Base-by-base conservation (phyloP, 2,329 filamentous ascomycete species). In the Sporothrix inflata region DNA sequence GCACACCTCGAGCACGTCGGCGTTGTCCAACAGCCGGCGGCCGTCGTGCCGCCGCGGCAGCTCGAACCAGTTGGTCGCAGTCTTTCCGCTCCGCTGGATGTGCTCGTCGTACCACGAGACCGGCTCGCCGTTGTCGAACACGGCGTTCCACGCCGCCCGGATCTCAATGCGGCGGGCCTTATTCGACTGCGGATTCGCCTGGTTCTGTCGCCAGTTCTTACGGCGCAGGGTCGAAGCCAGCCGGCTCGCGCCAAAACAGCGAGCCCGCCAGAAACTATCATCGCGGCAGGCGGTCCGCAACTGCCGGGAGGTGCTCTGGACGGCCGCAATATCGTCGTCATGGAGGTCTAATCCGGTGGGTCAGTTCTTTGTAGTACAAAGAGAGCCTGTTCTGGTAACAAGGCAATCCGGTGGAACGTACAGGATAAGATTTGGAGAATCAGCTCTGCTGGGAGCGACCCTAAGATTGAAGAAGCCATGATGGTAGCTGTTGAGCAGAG, bases 101-200 rank as follows among this genome's bases (percentile, higher is more conserved):
- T 94, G 97, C 80, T 98, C 94, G 71, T 92, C 88, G 79, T 97
- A 97, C 91, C 94, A 98, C 66, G 92, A 89, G 24, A 94, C 85
- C 53, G 84, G 84, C 81, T 98, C 94, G 4, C 82, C 83, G 0
- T 51, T 51, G 24, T 90, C 88, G 75, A 91, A 94, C 0, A 88
- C 89, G 0, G 93, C 93, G 76, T 97, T 93, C 94, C 94, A 97
- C 16, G 63, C 34, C 30, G 66, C 34, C n/a, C 65, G 47, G 76
- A 93, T 93, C 4, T 90, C 90, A 78, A 92, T 84, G 72, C 93
- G 87, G 67, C 89, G 86, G 27, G 83, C 81, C 40, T n/a, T 40
- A 14, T 11, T 21, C 14, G 34, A 40, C 38, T 69, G 67, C 19
- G 63, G 21, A 24, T 49, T 16, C 42, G 65, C n/a, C 27, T 16